phyloP scores from a whole-genome alignment of 192 early-diverging fungal species.

The Coemansia nantahalensis region DNA sequence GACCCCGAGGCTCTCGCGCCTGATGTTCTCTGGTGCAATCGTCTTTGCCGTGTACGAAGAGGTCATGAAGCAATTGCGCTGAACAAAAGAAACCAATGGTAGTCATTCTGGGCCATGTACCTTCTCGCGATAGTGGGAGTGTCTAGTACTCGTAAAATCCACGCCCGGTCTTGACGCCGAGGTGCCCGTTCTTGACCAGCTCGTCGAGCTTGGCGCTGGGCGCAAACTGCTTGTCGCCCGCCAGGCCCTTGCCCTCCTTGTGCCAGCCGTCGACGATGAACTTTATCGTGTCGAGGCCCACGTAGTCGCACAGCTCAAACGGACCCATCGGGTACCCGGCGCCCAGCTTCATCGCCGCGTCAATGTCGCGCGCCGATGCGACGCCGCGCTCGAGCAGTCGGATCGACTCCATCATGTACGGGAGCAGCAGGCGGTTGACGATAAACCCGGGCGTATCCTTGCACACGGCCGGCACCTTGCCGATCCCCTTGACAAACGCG shows the following conservation, averaged over 20 bases:
- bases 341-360: slow-evolving; percentile 96
- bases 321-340: slow-evolving; percentile 98
- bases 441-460: slow-evolving; percentile 98
- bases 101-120: too few relatives aligned
- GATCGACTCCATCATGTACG: slow-evolving; percentile 95
- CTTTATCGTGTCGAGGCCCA: slow-evolving; percentile 95
- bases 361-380: slow-evolving; percentile 80
- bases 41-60: slow-evolving; percentile 55
- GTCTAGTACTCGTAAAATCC: slow-evolving; percentile 83
- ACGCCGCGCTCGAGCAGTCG: slow-evolving; percentile 90
- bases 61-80: slow-evolving; percentile 38
- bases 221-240: slow-evolving; percentile 67
- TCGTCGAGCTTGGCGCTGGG: slow-evolving; percentile 71
- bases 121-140: too few relatives aligned
- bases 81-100: neutral
- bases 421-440: slow-evolving; percentile 94
- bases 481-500: slow-evolving; percentile 69
- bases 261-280: slow-evolving; percentile 96
- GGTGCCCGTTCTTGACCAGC: slow-evolving; percentile 65
- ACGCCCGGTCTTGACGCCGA: slow-evolving; percentile 85
- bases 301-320: slow-evolving; percentile 54
- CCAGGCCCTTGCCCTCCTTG: slow-evolving; percentile 74
- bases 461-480: slow-evolving; percentile 89
- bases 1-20: slow-evolving; percentile 81
- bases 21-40: slow-evolving; percentile 58